Evolutionary conservation across 768 basidiomycete genomes (phyloP), one percentile per base, ranked within the genome.

Genomic region (Termitomyces sp.): DNA sequence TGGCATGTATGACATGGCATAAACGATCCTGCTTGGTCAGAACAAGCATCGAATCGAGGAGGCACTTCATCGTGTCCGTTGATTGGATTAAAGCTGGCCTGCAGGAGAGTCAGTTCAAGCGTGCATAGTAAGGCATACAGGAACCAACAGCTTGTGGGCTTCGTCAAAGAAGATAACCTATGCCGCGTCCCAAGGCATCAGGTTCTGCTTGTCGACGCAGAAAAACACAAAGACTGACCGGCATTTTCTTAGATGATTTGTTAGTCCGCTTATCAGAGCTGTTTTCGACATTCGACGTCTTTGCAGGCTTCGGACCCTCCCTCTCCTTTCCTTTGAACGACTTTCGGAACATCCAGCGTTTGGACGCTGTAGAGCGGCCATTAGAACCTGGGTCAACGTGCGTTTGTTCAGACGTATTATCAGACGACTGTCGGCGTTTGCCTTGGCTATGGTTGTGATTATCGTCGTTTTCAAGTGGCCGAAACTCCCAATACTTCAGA

Each of bases 21-120:
- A 94, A 73, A n/a, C 89, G 78, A 68, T 93, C 92, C 71, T 94
- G 92, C 75, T 94, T 93, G 36, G 92, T 92, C 58, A 94, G 76
- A 15, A 93, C 92, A 20, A 93, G 84, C 84, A 92, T 90, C 13
- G 91, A 89, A 68, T 94, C 92, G 38, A 94, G 80, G 16, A 94
- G 74, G 64, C 86, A 88, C 70, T 92, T 94, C 89, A 94, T 91
- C 3, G 91, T 84, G 35, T 90, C 90, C 3, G 81, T 79, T 0
- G 90, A 91, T 65, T 90, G 86, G 45, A 93, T 90, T 46, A 93
- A 77, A 6, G 86, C 81, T 0, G 90, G 90, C 51, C 86, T 93
- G 67, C 18, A 39, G n/a, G 32, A 28, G 55, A 9, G 18, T 51
- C 2, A 53, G 59, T 63, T n/a, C 44, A 51, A 20, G 36, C 40